A percentile compares a stretch with the other conserved stretches of the same genome.
Evolutionary conservation across 2,329 filamentous ascomycete genomes (phyloP).

Genomic region (Pseudocercospora fuligena): DNA sequence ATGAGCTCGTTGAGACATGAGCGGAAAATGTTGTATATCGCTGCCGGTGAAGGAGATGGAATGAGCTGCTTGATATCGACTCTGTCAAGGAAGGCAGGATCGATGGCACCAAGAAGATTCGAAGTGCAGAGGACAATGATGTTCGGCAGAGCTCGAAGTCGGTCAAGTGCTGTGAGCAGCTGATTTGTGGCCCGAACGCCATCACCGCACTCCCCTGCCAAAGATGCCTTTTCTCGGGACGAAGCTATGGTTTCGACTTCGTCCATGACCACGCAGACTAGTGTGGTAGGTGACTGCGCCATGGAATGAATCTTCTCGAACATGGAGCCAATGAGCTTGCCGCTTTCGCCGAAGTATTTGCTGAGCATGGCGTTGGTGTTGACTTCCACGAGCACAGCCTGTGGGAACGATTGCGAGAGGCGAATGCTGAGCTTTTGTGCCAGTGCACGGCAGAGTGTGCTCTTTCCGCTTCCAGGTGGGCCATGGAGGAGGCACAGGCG

Average conservation of each 20-base stretch:
- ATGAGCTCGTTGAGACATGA: constrained; percentile 54
- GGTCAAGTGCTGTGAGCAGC: constrained; percentile 55
- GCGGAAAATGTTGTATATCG: constrained; percentile 55
- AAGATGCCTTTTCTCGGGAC: constrained; percentile 47
- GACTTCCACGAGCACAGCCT: constrained; percentile 49
- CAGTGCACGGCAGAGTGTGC: constrained; percentile 52
- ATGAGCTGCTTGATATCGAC: constrained; percentile 55
- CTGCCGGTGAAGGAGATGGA: constrained; percentile 45
- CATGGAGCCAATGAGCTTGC: constrained; percentile 48
- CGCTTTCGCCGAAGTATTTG: constrained; percentile 56
- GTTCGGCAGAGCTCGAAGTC: constrained; percentile 48
- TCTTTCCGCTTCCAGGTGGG: constrained; percentile 52
- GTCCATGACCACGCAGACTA: constrained; percentile 55
- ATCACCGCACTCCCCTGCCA: constrained; percentile 52
- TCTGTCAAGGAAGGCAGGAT: constrained; percentile 22
- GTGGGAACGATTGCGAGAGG: constrained; percentile 43
- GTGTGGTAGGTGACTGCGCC: constrained; percentile 46
- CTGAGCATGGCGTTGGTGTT: constrained; percentile 52
- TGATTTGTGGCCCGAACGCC: constrained; percentile 56
- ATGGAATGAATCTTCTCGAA: constrained; percentile 47
- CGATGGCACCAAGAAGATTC: constrained; percentile 52
- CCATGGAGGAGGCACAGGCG: constrained; percentile 51
- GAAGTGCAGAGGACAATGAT: constrained; percentile 57
- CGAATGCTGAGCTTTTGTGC: constrained; percentile 58
- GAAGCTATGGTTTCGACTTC: constrained; percentile 57